phyloP scores from a whole-genome alignment of 1,284 basidiomycete species.

The Trametes hirsuta region DNA sequence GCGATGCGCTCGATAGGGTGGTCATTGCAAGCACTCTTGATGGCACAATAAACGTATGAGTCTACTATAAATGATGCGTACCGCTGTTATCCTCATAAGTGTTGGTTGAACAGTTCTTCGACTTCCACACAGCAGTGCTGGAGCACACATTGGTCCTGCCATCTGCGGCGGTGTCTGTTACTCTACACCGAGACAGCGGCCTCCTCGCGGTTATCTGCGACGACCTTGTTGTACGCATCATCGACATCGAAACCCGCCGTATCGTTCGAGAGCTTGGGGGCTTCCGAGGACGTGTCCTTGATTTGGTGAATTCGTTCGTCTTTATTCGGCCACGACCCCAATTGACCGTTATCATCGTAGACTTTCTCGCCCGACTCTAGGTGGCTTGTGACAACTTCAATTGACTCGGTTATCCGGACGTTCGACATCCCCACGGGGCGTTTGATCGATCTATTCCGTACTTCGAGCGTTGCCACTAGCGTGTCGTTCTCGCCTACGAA shows the following conservation, averaged over 20 bases:
- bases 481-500: constrained; percentile 93
- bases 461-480: constrained; percentile 88
- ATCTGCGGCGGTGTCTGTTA: constrained; percentile 71
- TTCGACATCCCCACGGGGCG: constrained; percentile 95
- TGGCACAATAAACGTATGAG: constrained; percentile 83
- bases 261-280: constrained; percentile 88
- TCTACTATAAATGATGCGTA: background rate
- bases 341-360: constrained; percentile 42
- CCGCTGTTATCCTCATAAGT: background rate
- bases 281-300: constrained; percentile 80
- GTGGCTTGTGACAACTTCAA: constrained; percentile 88
- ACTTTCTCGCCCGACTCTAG: constrained; percentile 93
- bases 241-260: constrained; percentile 91
- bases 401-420: constrained; percentile 93
- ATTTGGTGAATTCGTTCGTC: constrained; percentile 61
- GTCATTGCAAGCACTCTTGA: constrained; percentile 87
- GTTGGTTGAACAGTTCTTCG: constrained; percentile 76
- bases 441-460: constrained; percentile 91
- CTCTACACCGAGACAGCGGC: constrained; percentile 85
- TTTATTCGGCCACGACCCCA: background rate
- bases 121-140: constrained; percentile 86
- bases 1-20: constrained; percentile 83
- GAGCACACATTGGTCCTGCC: constrained; percentile 71
- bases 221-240: constrained; percentile 81
- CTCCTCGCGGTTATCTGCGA: constrained; percentile 87